A percentile compares a stretch with the other conserved stretches of the same genome.
These are phyloP conservation scores for Macrolepiota albuminosa DNA, from an alignment of 768 basidiomycete genomes.

Conservation along the genomic window DNA sequence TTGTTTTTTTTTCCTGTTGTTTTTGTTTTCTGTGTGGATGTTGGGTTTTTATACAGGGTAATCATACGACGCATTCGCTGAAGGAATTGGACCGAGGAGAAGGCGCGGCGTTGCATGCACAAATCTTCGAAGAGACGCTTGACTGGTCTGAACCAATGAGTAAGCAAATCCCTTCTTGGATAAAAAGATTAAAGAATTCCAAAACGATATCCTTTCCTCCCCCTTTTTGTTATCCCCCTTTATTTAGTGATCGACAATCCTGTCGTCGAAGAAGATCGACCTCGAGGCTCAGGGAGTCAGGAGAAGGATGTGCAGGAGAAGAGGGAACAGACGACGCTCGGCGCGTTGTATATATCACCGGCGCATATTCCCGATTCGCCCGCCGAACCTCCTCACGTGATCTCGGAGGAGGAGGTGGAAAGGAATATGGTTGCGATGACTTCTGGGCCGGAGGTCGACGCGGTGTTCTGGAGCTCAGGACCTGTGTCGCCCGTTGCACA, in stretches of 20 bases:
- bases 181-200: conserved; percentile 13
- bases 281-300: conserved; percentile 62
- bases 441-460: conserved; percentile 62
- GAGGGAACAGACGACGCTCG: conserved; percentile 73
- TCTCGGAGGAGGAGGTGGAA: conserved; percentile 70
- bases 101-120: conserved; percentile 79
- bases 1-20: conserved; percentile 19
- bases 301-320: conserved; percentile 71
- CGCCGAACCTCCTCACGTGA: conserved; percentile 55
- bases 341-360: conserved; percentile 66
- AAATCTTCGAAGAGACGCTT: conserved; percentile 78
- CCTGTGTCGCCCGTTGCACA: conserved; percentile 25
- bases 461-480: conserved; percentile 57
- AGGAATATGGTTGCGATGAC: conserved; percentile 60
- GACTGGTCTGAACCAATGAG: conserved; percentile 83
- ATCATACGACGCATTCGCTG: conserved; percentile 63
- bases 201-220: conserved; percentile 9
- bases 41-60: conserved; percentile 51
- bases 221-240: conserved; percentile 7
- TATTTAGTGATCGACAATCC: conserved; percentile 60
- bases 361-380: conserved; percentile 77
- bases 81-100: conserved; percentile 88
- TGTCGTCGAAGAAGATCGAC: conserved; percentile 43
- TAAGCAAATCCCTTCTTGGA: conserved; percentile 40
- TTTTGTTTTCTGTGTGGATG: background rate